phyloP scores from a whole-genome alignment of 2,329 filamentous ascomycete species.

The Orbilia javanica region DNA sequence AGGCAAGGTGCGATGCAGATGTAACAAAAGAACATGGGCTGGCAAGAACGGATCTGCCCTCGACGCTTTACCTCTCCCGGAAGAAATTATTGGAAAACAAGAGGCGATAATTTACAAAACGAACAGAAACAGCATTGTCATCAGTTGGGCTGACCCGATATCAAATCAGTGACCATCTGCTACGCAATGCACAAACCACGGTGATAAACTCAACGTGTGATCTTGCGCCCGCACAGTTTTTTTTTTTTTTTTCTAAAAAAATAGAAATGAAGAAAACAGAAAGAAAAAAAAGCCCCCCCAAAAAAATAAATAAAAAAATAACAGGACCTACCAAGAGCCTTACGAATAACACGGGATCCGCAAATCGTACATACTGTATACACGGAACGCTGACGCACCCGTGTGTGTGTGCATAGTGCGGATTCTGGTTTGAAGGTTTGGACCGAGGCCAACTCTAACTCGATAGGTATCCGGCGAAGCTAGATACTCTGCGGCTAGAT shows the following conservation, averaged over 20 bases:
- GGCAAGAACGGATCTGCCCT: constrained; percentile 18
- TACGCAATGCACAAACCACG: too few species aligned
- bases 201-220: too few species aligned
- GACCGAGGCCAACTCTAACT: constrained; percentile 24
- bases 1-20: constrained; percentile 53
- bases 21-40: constrained; percentile 48
- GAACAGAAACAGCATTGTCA: background rate
- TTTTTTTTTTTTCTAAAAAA: too few species aligned
- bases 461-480: constrained; percentile 13
- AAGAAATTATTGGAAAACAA: background rate
- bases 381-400: background rate
- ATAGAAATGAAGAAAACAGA: too few species aligned
- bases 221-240: too few species aligned
- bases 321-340: too few species aligned
- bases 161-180: too few species aligned
- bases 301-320: too few species aligned
- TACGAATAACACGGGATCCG: too few species aligned
- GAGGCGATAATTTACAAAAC: background rate
- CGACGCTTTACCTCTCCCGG: constrained; percentile 12
- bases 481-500: constrained; percentile 53
- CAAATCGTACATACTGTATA: too few species aligned
- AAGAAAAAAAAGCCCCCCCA: too few species aligned
- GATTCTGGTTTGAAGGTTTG: constrained; percentile 16
- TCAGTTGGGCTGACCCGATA: too few species aligned
- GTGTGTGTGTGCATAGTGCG: background rate